phyloP scores from a whole-genome alignment of 148 eudicot species.

The Vaccinium vitisidaea region DNA sequence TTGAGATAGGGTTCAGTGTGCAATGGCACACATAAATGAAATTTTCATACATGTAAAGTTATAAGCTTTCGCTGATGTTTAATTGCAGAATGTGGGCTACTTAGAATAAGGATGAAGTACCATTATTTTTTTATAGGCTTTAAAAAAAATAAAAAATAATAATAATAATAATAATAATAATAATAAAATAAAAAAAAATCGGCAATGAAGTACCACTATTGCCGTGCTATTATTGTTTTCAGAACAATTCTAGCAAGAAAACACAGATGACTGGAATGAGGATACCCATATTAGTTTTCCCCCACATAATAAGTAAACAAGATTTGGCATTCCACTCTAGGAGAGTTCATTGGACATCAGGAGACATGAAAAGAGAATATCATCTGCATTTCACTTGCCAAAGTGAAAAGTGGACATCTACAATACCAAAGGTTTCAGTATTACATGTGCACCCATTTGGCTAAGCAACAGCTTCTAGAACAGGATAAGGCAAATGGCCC shows the following conservation, averaged over 20 bases:
- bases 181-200: no score
- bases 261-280: not conserved
- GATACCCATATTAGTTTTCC: not conserved
- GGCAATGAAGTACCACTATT: not conserved
- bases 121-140: not conserved
- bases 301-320: not conserved
- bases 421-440: not conserved
- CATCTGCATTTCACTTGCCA: not conserved
- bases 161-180: no score
- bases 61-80: not conserved
- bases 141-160: no score
- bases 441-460: not conserved
- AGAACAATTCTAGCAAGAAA: not conserved
- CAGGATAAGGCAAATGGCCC: not conserved
- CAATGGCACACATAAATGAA: no score
- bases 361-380: not conserved
- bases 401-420: constrained; percentile 3
- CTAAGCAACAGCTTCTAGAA: not conserved
- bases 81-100: not conserved
- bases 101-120: not conserved
- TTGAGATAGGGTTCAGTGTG: no score
- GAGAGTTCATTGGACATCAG: not conserved
- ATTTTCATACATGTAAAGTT: not conserved
- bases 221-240: not conserved
- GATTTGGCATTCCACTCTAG: not conserved